These are phyloP conservation scores for Candida pini DNA, from an alignment of 805 yeast genomes.

Conservation along the genomic window DNA sequence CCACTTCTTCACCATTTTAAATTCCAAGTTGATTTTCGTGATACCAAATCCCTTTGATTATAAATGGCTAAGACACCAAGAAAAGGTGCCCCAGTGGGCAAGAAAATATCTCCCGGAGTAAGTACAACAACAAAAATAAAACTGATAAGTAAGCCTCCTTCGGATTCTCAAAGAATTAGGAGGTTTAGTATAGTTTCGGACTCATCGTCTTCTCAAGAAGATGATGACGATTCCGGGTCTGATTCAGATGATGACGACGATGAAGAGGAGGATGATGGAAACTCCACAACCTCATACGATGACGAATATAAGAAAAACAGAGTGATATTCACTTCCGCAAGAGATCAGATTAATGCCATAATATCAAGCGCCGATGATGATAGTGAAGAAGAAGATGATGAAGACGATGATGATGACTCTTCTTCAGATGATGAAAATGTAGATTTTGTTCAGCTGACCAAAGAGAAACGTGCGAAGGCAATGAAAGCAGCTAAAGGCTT, in stretches of 20 bases:
- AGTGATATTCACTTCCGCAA: conserved; percentile 19
- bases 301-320: conserved; percentile 25
- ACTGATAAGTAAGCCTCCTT: conserved; percentile 9
- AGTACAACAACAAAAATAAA: conserved; percentile 2
- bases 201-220: conserved; percentile 15
- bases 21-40: no score
- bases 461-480: conserved; percentile 55
- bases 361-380: conserved; percentile 34
- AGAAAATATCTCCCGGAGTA: conserved; percentile 20
- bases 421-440: conserved; percentile 64
- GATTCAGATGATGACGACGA: conserved; percentile 22
- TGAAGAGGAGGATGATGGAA: conserved; percentile 24
- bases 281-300: conserved; percentile 21
- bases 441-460: conserved; percentile 68
- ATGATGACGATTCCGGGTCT: conserved; percentile 2
- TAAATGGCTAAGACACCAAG: conserved; percentile 29
- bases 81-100: conserved; percentile 21
- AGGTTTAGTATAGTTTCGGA: conserved; percentile 25
- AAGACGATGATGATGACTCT: conserved; percentile 30
- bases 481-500: conserved; percentile 39
- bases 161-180: no score
- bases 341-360: conserved; percentile 18
- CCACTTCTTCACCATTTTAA: no score
- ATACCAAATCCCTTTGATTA: no score
- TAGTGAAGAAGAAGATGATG: conserved; percentile 17